Evolutionary conservation across 108 stramenopile genomes (phyloP).

Genomic region (Cyclostephanos tholiformis): DNA sequence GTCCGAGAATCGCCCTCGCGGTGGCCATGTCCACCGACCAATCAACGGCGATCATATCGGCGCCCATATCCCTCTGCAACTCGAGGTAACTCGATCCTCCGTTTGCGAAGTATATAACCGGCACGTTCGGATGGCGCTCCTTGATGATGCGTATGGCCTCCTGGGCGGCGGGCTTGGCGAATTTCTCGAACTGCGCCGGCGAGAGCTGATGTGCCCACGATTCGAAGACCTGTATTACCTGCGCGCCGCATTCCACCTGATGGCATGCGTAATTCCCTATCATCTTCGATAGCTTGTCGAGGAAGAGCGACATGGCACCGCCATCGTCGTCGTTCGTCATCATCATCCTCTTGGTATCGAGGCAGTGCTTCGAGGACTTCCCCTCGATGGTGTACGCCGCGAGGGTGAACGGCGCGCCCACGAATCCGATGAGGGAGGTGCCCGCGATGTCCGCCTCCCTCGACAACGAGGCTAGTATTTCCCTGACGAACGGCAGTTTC

Average conservation of each 20-base stretch:
- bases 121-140: conserved; percentile 85
- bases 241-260: conserved; percentile 97
- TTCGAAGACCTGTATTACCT: conserved; percentile 99
- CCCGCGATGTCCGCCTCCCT: conserved; percentile 83
- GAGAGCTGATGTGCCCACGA: conserved; percentile 95
- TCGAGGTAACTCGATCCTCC: conserved; percentile 94
- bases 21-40: conserved; percentile 88
- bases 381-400: conserved; percentile 97
- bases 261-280: conserved; percentile 93
- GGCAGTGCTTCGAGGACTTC: conserved; percentile 85
- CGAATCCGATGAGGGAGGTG: conserved; percentile 96
- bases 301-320: conserved; percentile 68
- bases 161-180: conserved; percentile 90
- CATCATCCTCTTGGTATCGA: conserved; percentile 89
- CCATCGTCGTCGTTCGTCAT: conserved; percentile 76
- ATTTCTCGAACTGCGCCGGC: conserved; percentile 82
- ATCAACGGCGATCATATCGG: conserved; percentile 91
- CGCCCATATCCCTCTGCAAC: conserved; percentile 87
- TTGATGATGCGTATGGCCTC: conserved; percentile 90
- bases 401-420: conserved; percentile 98
- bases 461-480: conserved; percentile 77
- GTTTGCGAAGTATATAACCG: conserved; percentile 98
- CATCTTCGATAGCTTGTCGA: conserved; percentile 90
- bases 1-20: conserved; percentile 86
- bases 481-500: conserved; percentile 89